Evolutionary conservation across 2,329 filamentous ascomycete genomes (phyloP).

Genomic region (Xylaria digitata): DNA sequence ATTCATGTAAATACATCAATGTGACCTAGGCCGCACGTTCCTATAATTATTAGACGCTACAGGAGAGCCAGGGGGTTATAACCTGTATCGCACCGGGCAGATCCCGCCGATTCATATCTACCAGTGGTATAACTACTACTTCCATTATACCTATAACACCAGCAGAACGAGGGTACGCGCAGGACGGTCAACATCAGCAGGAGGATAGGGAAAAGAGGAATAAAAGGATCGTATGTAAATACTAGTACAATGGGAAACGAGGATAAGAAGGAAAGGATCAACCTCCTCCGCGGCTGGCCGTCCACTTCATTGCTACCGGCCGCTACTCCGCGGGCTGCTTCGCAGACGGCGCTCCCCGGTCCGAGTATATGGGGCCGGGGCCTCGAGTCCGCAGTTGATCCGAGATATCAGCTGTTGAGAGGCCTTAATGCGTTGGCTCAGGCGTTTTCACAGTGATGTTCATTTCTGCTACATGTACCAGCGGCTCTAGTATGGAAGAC

Average conservation of each 20-base stretch:
- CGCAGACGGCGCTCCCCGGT: constrained; percentile 70
- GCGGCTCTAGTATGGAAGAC: constrained; percentile 47
- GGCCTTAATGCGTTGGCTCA: constrained; percentile 77
- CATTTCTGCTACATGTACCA: constrained; percentile 41
- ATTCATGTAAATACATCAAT: not conserved
- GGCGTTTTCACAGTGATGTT: constrained; percentile 63
- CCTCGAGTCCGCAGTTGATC: constrained; percentile 84
- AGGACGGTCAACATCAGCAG: constrained; percentile 7
- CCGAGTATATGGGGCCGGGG: constrained; percentile 68
- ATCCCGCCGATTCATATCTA: constrained; percentile 10
- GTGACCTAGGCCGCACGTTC: not conserved
- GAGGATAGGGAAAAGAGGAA: not conserved
- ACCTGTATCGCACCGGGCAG: not conserved
- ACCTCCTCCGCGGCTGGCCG: constrained; percentile 77
- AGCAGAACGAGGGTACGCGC: not conserved
- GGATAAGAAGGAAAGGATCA: constrained; percentile 62
- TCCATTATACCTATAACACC: not conserved
- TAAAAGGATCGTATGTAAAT: not conserved
- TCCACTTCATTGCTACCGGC: constrained; percentile 72
- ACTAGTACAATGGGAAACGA: not conserved
- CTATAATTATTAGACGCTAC: not conserved
- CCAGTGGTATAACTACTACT: not conserved
- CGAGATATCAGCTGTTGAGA: constrained; percentile 78
- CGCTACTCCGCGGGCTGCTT: constrained; percentile 68
- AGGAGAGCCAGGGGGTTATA: constrained; percentile 5